phyloP scores from a whole-genome alignment of 768 basidiomycete species.

The Macrolepiota fuliginosa region DNA sequence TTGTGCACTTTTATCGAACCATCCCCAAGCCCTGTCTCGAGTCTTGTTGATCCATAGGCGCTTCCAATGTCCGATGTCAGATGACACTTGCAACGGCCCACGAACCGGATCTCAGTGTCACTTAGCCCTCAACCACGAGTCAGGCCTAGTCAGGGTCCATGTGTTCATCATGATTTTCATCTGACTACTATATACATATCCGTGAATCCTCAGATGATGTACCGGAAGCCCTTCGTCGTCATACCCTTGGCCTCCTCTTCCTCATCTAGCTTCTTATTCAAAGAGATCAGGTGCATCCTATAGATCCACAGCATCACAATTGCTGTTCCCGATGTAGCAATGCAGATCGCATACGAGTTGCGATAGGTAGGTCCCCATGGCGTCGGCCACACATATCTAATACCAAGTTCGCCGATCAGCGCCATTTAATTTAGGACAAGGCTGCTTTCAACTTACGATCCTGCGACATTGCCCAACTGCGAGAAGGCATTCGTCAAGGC shows the following conservation, averaged over 20 bases:
- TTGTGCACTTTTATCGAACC: background rate
- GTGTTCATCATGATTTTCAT: conserved; percentile 6
- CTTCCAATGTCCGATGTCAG: background rate
- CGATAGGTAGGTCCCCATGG: conserved; percentile 68
- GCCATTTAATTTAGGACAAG: background rate
- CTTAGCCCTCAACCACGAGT: background rate
- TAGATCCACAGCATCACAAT: conserved; percentile 54
- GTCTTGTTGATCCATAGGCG: background rate
- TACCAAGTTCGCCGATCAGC: conserved; percentile 12
- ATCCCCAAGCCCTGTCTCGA: background rate
- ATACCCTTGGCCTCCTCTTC: conserved; percentile 39
- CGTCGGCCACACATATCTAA: conserved; percentile 64
- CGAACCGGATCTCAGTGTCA: conserved; percentile 5
- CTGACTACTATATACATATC: conserved; percentile 7
- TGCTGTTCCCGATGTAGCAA: conserved; percentile 50
- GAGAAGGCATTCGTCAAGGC: conserved; percentile 80
- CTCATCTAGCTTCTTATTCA: conserved; percentile 37
- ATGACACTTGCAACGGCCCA: background rate
- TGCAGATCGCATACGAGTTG: conserved; percentile 72
- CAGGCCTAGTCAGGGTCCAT: background rate
- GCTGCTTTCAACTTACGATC: conserved; percentile 55
- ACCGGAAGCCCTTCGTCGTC: conserved; percentile 45
- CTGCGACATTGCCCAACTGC: conserved; percentile 81
- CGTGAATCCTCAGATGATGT: conserved; percentile 30
- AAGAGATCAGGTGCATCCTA: conserved; percentile 33